Evolutionary conservation across 306 rosid genomes (phyloP).

Genomic region (Trifolium repens): DNA sequence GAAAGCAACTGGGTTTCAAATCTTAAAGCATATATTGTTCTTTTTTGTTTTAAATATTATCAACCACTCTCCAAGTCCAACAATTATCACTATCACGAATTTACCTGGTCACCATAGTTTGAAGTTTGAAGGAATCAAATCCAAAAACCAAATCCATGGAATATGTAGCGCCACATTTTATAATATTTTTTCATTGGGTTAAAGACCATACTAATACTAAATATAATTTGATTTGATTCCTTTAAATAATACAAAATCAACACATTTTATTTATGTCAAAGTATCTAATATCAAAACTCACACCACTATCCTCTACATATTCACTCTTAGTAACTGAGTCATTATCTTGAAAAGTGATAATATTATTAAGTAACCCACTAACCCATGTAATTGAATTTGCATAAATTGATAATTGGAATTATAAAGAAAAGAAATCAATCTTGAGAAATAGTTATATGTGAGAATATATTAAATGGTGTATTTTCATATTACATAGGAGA

Average conservation of each 20-base stretch:
- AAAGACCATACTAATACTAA: not conserved
- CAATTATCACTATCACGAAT: constrained; percentile 21
- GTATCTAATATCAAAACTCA: no score
- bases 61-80: constrained; percentile 39
- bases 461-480: no score
- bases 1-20: constrained; percentile 31
- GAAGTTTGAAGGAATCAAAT: constrained; percentile 37
- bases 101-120: constrained; percentile 20
- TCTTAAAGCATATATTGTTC: constrained; percentile 36
- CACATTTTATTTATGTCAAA: no score
- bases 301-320: no score
- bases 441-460: no score
- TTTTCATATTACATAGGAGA: no score
- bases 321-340: no score
- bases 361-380: no score
- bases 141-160: constrained; percentile 33
- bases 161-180: constrained; percentile 16
- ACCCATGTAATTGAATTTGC: no score
- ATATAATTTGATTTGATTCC: constrained; percentile 41
- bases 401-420: no score
- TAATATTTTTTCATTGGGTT: not conserved
- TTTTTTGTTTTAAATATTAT: constrained; percentile 18
- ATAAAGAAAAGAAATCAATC: no score
- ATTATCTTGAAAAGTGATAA: no score
- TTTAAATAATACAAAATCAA: not conserved